Evolutionary conservation across 208 protist genomes (phyloP), one percentile per base, ranked within the genome.

Genomic region (Wallacemonas collosoma): DNA sequence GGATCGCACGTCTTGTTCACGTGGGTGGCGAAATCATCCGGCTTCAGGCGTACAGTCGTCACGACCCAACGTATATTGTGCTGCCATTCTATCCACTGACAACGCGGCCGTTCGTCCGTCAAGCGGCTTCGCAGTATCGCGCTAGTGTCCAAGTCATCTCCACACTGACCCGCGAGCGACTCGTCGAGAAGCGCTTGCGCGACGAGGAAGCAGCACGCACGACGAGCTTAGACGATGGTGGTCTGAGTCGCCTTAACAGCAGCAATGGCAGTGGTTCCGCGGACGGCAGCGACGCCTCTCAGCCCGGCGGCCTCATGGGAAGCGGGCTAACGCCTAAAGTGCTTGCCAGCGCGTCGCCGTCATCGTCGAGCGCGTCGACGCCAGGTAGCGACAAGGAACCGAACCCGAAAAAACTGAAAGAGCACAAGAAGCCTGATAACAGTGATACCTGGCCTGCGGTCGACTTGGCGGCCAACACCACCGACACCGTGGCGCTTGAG

Each of bases 61-160:
- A 86, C 61, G 71, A 76, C 55, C 66, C 75, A 26, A 35, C 76
- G 14, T 55, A 78, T 14, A 77, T 91, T 51, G 60, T 76, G 2
- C 64, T 91, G 38, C 79, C 88, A 0, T 89, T 89, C 58, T 65
- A 77, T 36, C 81, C 75, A 9, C 78, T 93, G 14, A 50, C 77
- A 0, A 88, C 78, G 35, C 83, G 76, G 8, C 70, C 82, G 8
- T 80, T 93, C 14, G 70, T 82, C 56, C 73, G 85, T 12, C 35
- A 89, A 11, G 77, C 76, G 1, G 51, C 77, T 6, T 64, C 83
- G 56, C 81, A 91, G 61, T 83, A 75, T 45, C 67, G 51, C 15
- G 67, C 41, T 41, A 53, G 39, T 26, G 64, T 69, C 3, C 60
- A 65, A 35, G 60, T 65, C 41, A 65, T 65, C 41, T 65, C 60